Conservation (phyloP, 176 grass and related monocot species). For the Oryza nivara region DNA sequence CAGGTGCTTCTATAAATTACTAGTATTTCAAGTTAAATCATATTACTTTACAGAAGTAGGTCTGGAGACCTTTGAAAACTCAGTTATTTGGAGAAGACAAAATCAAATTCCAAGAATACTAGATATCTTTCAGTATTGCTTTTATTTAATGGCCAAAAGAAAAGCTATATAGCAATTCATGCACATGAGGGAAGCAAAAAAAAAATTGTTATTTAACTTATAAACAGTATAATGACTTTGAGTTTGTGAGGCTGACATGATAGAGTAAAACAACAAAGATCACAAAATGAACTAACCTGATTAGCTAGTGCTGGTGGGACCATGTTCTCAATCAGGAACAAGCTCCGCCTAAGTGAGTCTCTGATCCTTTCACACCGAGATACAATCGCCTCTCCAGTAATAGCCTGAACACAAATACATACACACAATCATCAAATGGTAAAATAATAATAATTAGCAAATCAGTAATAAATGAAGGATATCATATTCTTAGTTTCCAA, state of each 20-base stretch:
- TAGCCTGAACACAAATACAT: slow-evolving; percentile 62
- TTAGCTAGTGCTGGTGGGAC: slow-evolving; percentile 62
- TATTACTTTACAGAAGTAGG: background rate
- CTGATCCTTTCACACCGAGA: slow-evolving; percentile 70
- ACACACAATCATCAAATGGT: slow-evolving; percentile 36
- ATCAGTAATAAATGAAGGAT: slow-evolving; percentile 29
- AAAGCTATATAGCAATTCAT: background rate
- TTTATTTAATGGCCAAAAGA: background rate
- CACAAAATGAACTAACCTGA: slow-evolving; percentile 62
- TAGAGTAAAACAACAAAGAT: slow-evolving; percentile 23
- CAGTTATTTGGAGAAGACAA: slow-evolving; percentile 1
- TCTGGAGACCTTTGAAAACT: slow-evolving; percentile 16
- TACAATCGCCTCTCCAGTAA: slow-evolving; percentile 72
- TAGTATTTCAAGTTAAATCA: slow-evolving; percentile 9
- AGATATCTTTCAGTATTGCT: slow-evolving; percentile 2
- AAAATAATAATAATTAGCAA: background rate
- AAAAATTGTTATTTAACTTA: slow-evolving; percentile 4
- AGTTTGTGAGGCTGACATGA: slow-evolving; percentile 4
- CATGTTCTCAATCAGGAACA: slow-evolving; percentile 84
- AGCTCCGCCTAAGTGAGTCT: slow-evolving; percentile 62
- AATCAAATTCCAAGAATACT: background rate
- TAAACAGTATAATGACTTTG: background rate
- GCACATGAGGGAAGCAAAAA: background rate
- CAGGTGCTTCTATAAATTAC: slow-evolving; percentile 14
- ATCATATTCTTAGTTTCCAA: slow-evolving; percentile 33